phyloP scores from a whole-genome alignment of 2,329 filamentous ascomycete species.

The Pseudogymnoascus sp. region DNA sequence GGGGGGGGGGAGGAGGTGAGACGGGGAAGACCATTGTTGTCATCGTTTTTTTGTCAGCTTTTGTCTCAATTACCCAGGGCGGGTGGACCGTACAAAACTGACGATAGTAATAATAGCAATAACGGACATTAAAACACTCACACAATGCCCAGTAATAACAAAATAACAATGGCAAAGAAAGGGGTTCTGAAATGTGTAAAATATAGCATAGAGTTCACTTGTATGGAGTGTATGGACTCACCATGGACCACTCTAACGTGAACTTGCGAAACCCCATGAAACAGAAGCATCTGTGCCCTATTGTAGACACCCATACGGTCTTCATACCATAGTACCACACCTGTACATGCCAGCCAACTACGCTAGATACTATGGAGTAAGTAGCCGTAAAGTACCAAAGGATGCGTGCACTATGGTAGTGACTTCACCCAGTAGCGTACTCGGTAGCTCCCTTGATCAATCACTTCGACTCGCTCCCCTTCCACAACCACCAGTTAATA shows the following conservation, averaged over 20 bases:
- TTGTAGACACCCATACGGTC: background rate
- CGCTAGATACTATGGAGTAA: background rate
- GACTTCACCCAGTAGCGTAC: constrained; percentile 3
- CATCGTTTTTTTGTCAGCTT: constrained; percentile 1
- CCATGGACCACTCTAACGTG: background rate
- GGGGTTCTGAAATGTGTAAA: background rate
- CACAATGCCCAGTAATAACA: background rate
- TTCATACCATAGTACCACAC: background rate
- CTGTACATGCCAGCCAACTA: background rate
- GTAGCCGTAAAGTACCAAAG: constrained; percentile 3
- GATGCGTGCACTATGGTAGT: background rate
- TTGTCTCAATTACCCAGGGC: background rate
- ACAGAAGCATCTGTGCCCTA: constrained; percentile 3
- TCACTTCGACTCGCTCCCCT: constrained; percentile 4
- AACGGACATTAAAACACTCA: background rate
- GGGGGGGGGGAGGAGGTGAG: background rate
- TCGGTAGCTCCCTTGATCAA: constrained; percentile 8
- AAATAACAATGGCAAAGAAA: background rate
- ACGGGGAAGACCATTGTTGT: background rate
- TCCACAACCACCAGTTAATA: background rate
- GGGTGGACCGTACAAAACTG: background rate
- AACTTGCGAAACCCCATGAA: constrained; percentile 6
- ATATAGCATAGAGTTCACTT: background rate
- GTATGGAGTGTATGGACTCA: background rate
- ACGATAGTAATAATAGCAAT: background rate